These are phyloP conservation scores for Pleurozium schreberi DNA, from an alignment of 225 moss, liverwort and hornwort genomes.

Conservation along the genomic window DNA sequence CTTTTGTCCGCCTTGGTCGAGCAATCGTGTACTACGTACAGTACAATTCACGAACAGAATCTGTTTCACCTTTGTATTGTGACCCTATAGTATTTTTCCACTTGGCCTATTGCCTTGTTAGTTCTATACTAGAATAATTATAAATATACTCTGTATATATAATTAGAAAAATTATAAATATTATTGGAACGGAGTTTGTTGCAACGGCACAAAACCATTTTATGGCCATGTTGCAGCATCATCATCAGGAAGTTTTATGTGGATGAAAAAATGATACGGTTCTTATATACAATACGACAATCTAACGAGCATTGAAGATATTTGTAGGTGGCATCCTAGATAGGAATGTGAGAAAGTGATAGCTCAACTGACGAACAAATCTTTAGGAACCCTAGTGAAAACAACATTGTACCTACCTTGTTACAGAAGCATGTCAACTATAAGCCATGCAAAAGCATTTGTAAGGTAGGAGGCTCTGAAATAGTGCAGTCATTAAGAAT, in stretches of 20 bases:
- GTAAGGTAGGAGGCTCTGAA: no score
- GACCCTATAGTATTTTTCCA: not conserved
- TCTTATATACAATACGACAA: not conserved
- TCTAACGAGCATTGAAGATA: not conserved
- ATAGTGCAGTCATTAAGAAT: no score
- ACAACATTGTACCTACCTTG: not conserved
- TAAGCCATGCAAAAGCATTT: not conserved
- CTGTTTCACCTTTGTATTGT: not conserved
- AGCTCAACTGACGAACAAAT: rapidly evolving
- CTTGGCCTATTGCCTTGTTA: not conserved
- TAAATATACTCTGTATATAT: no score
- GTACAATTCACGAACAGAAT: not conserved
- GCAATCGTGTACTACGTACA: no score
- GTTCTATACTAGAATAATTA: not conserved
- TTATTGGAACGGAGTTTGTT: not conserved
- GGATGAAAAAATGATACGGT: not conserved
- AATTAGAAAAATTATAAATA: not conserved
- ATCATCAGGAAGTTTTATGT: not conserved
- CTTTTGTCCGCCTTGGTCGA: not conserved
- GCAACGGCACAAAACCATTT: not conserved
- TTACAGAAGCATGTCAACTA: rapidly evolving
- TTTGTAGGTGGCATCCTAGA: not conserved
- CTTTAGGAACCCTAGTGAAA: rapidly evolving
- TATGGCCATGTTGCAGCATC: not conserved
- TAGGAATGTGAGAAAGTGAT: not conserved